Base-by-base conservation (phyloP, 2,329 filamentous ascomycete genomes). In the Fusarium denticulatum region DNA sequence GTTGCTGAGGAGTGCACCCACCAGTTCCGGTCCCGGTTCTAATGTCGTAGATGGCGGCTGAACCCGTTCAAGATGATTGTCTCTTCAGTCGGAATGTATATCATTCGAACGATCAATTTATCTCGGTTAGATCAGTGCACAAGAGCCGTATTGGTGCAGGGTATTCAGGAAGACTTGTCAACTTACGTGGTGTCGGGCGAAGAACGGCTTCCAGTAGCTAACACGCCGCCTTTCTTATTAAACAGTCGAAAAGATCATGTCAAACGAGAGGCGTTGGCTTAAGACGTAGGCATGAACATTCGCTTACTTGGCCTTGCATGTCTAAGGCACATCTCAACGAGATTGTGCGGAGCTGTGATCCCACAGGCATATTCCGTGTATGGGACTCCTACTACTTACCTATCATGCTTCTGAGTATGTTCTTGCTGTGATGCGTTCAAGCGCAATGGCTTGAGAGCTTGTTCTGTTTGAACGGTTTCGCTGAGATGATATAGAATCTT, bases 111-210 rank as follows among this genome's bases (percentile, higher is more conserved):
- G 34, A 7, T 16, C 16, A 42, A 30, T 55, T 11, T 10, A 40
- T 30, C 10, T 55, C 20, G 16, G 11, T n/a, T 42, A 14, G 14
- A 52, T 47, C 34, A 18, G 47, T 49, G 26, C 12, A 56, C 60
- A 45, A 57, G 57, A 64, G 57, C 60, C 62, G 52, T 34, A 36
- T n/a, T n/a, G 62, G 67, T 53, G 39, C 60, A 65, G 60, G 34
- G 66, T 39, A 60, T 40, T 57, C 53, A 42, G 59, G 47, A 67
- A 60, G 49, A 55, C 60, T 64, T 57, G 46, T 50, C 59, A 64
- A 57, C 32, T 53, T 39, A 58, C 32, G 49, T 46, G 37, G 60
- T 46, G 43, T 53, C 46, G 57, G 39, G 60, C 67, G 37, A 50
- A 47, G 59, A 63, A 71, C 42, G 32, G 63, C 37, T 60, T 26